Base-by-base conservation (phyloP, 129 eudicot genomes). In the Gnaphalium uliginosum region DNA sequence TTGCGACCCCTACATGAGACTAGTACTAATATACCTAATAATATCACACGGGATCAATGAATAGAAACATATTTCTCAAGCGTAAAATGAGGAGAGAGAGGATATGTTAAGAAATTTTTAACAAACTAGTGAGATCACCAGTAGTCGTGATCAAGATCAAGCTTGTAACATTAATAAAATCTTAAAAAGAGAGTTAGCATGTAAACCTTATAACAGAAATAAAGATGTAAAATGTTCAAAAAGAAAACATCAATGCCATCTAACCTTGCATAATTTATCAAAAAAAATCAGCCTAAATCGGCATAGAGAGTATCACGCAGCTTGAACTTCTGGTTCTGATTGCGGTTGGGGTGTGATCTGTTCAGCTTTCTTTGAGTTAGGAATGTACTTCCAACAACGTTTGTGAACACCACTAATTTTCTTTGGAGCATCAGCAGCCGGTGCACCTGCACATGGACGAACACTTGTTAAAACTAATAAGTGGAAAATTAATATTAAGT, bases 351-450 rank as follows among this genome's bases (percentile, higher is more conserved):
- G 76, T 26, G 81, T 67, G 72, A 62, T 73, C 60, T 76, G 79
- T 81, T 80, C 85, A 3, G 71, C 56, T 79, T 78, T 88, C 35
- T 30, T 73, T 3, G 78, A 81, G 83, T 86, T 70, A 15, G 85
- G 86, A 73, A 93, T 80, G 80, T 88, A 90, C 73, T 72, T 90
- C 97, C 98, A 93, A 72, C 98, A 93, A 37, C 96, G 93, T 81
- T 90, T 93, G 83, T 93, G 98, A 54, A 93, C 97, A 24, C 98
- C 98, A 5, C 98, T 93, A 50, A 90, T 93, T 83, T 93, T 93
- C 88, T 88, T 93, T 1, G 97, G 89, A 54, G 93, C 90, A 74
- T 87, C 90, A 59, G 87, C 96, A 82, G 85, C 81, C 11, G 83
- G 88, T 50, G 77, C 35, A 62, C 98, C 98, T 93, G 78, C 83